Conservation (phyloP, 2,329 filamentous ascomycete species). For the Polychaeton citri region DNA sequence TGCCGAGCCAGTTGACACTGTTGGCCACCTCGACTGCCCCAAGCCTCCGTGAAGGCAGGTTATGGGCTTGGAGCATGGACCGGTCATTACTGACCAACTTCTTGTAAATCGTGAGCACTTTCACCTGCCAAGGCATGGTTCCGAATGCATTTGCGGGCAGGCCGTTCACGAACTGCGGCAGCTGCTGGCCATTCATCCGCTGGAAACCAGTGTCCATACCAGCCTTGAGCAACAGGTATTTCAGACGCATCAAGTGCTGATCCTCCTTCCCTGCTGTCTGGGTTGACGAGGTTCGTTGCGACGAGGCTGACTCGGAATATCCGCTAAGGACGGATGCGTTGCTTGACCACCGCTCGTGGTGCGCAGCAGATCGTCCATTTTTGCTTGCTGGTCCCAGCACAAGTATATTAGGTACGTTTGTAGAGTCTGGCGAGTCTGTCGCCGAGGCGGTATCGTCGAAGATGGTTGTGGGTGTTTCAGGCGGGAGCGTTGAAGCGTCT, state of each 20-base stretch:
- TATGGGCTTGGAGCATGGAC: slow-evolving; percentile 43
- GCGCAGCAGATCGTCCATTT: slow-evolving; percentile 32
- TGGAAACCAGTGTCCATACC: slow-evolving; percentile 74
- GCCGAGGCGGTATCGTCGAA: slow-evolving; percentile 71
- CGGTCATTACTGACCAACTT: slow-evolving; percentile 64
- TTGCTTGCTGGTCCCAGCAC: slow-evolving; percentile 58
- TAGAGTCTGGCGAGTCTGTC: slow-evolving; percentile 62
- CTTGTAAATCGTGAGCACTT: slow-evolving; percentile 66
- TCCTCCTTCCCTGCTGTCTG: slow-evolving; percentile 59
- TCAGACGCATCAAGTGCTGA: slow-evolving; percentile 61
- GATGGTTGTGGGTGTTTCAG: slow-evolving; percentile 87
- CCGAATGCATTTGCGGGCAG: slow-evolving; percentile 71
- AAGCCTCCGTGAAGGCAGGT: slow-evolving; percentile 48
- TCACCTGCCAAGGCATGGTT: slow-evolving; percentile 52
- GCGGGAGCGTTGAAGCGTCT: slow-evolving; percentile 36
- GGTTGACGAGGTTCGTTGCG: slow-evolving; percentile 56
- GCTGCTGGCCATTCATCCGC: slow-evolving; percentile 41
- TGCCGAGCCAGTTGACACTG: slow-evolving; percentile 63
- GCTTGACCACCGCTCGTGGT: slow-evolving; percentile 66
- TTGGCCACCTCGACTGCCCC: slow-evolving; percentile 65
- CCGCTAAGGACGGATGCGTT: slow-evolving; percentile 60
- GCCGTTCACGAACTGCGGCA: slow-evolving; percentile 64
- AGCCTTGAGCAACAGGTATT: slow-evolving; percentile 67
- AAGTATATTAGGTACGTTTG: slow-evolving; percentile 70
- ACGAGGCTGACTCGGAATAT: slow-evolving; percentile 54